Evolutionary conservation across 2,329 filamentous ascomycete genomes (phyloP), one percentile per base, ranked within the genome.

Genomic region (Calonectria hawksworthii): DNA sequence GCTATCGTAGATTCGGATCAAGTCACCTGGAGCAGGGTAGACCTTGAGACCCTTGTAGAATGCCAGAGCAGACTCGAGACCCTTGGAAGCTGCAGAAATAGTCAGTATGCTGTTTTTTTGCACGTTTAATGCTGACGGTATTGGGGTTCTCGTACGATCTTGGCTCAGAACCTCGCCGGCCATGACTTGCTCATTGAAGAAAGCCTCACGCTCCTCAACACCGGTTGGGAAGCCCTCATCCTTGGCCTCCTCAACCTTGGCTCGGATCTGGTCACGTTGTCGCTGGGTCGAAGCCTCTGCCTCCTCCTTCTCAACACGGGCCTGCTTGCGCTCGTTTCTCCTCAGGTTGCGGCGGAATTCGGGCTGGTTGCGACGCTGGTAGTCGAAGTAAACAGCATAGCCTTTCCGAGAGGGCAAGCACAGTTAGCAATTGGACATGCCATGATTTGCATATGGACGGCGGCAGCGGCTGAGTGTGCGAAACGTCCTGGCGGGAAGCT

Each of bases 41-140:
- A 99, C 97, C 91, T 99, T 99, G 80, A 99, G 92, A 56, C 96
- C 97, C 90, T 96, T 98, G 92, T 99, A 99, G 88, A 99, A 99
- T 86, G 95, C 95, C 75, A 99, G 89, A 63, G 97, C 96, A 67
- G 97, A 95, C 79, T 98, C 96, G 74, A 98, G 86, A 51, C 90
- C 89, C 83, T 93, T 92, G 79, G 92, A 87, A 80, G 93, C 93
- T 94, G 80, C 76, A 76, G 41, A 52, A 18, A 10, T 30, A 59
- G 70, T 80, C 56, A 82, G 75, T 63, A 79, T 70, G 21, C 36
- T 51, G 28, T 59, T 30, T 23, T 30, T 23, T 44, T 56, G 16
- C 18, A 14, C 54, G 18, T 56, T 30, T 41, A 21, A 16, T 23
- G 56, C 38, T 63, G 36, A 56, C 16, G 47, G 50, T 18, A 34